A percentile compares a stretch with the other conserved stretches of the same genome.
Evolutionary conservation across 148 eudicot genomes (phyloP).

Genomic region (Gaultheria prostrata): DNA sequence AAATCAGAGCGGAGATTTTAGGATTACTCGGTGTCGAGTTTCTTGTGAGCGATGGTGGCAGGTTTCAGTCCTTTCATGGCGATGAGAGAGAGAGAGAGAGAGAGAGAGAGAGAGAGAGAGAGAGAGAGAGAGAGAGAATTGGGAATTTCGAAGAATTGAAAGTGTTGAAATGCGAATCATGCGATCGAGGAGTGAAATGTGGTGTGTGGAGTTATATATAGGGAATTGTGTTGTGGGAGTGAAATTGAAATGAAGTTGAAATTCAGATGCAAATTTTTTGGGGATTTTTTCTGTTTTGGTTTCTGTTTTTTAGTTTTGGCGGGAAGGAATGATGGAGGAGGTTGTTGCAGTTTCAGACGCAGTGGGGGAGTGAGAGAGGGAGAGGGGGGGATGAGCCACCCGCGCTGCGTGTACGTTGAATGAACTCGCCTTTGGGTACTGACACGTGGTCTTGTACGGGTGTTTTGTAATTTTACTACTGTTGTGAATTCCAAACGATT

Average conservation of each 20-base stretch:
- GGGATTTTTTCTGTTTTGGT: too few species aligned
- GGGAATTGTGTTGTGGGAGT: neutral
- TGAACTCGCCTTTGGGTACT: neutral
- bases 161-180: neutral
- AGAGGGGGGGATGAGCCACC: too few species aligned
- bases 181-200: neutral
- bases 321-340: neutral
- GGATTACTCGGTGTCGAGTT: constrained; percentile 11
- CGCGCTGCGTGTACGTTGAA: neutral
- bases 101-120: neutral
- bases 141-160: neutral
- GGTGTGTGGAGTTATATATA: neutral
- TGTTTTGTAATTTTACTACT: too few species aligned
- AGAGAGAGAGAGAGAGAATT: neutral
- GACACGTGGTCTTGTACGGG: neutral
- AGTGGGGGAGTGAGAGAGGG: neutral
- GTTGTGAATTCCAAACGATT: too few species aligned
- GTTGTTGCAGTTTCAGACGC: constrained; percentile 1
- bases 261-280: neutral
- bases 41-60: constrained; percentile 13
- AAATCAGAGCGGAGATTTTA: too few species aligned
- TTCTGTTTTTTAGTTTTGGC: neutral
- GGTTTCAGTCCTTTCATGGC: constrained; percentile 16
- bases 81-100: neutral
- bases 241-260: neutral